Percentiles rank a stretch among this genome's conserved stretches.
Conservation (phyloP, 805 yeast genomes). For the Allodekkera sacchari region DNA sequence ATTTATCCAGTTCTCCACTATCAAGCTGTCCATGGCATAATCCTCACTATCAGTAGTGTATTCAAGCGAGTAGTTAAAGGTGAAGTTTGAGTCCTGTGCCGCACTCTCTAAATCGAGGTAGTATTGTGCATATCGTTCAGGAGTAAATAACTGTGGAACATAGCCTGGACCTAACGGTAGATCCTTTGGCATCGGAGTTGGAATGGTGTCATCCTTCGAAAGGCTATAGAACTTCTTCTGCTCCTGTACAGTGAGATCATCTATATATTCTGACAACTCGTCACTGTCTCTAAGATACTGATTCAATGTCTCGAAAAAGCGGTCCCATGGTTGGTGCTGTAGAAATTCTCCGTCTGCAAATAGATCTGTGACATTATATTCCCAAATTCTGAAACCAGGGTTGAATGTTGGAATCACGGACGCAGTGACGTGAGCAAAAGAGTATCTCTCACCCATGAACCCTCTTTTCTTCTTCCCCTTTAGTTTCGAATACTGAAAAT, state of each 20-base stretch:
- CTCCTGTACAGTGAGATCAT: conserved; percentile 6
- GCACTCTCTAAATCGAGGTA: conserved; percentile 47
- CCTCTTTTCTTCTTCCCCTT: conserved; percentile 39
- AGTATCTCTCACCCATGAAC: conserved; percentile 45
- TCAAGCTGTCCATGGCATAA: conserved; percentile 44
- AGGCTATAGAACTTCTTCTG: conserved; percentile 7
- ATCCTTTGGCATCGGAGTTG: conserved; percentile 44
- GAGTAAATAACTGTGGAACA: conserved; percentile 61
- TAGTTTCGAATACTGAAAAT: conserved; percentile 40
- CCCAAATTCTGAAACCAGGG: conserved; percentile 81
- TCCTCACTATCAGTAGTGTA: conserved; percentile 58
- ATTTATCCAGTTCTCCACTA: conserved; percentile 56
- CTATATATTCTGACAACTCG: conserved; percentile 12
- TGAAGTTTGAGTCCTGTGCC: conserved; percentile 31
- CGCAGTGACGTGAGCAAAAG: conserved; percentile 61
- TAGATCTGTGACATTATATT: conserved; percentile 62
- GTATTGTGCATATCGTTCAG: conserved; percentile 65
- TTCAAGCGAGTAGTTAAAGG: conserved; percentile 55
- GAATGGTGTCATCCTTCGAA: conserved; percentile 52
- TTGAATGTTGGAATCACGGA: conserved; percentile 81
- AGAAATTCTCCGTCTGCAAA: conserved; percentile 9
- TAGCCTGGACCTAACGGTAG: conserved; percentile 70
- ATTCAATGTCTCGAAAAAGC: conserved; percentile 45
- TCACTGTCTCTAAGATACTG: conserved; percentile 24
- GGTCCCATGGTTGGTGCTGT: conserved; percentile 45